Conservation (phyloP, 768 basidiomycete species). For the Lactarius hengduanensis region DNA sequence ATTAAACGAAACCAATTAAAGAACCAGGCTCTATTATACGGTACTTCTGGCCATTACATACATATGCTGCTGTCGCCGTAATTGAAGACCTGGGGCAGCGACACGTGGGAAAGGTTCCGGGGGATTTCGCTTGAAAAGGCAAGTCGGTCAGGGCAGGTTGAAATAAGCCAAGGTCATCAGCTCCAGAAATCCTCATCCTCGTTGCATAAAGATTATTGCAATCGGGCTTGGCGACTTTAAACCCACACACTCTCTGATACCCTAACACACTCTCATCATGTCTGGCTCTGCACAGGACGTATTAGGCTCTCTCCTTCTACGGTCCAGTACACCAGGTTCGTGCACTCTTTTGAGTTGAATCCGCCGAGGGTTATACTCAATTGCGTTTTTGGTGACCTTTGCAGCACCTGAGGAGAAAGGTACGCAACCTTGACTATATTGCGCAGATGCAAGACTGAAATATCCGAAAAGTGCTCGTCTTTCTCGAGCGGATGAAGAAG, state of each 20-base stretch:
- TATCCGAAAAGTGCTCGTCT: conserved; percentile 22
- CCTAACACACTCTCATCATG: conserved; percentile 18
- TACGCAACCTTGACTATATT: neutral
- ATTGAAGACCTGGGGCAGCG: neutral
- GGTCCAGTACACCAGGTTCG: conserved; percentile 30
- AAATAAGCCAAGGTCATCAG: conserved; percentile 4
- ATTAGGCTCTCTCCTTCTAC: conserved; percentile 27
- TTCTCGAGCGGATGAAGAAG: conserved; percentile 25
- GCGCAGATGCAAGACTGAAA: neutral
- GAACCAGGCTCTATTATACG: neutral
- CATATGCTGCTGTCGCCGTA: neutral
- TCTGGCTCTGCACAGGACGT: conserved; percentile 23
- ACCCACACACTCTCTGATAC: neutral
- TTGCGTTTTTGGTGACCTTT: neutral
- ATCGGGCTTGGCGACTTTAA: conserved; percentile 9
- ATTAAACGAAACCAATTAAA: neutral
- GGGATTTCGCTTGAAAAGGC: conserved; percentile 11
- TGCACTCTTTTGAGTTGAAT: neutral
- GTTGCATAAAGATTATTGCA: conserved; percentile 23
- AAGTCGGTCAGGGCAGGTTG: conserved; percentile 6
- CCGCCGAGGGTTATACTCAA: neutral
- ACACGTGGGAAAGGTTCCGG: conserved; percentile 14
- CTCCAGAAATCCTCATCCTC: conserved; percentile 8
- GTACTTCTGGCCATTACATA: neutral
- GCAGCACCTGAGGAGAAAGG: conserved; percentile 30